Conservation (phyloP, 2,329 filamentous ascomycete genomes). For the Phyllosticta ampelicida region DNA sequence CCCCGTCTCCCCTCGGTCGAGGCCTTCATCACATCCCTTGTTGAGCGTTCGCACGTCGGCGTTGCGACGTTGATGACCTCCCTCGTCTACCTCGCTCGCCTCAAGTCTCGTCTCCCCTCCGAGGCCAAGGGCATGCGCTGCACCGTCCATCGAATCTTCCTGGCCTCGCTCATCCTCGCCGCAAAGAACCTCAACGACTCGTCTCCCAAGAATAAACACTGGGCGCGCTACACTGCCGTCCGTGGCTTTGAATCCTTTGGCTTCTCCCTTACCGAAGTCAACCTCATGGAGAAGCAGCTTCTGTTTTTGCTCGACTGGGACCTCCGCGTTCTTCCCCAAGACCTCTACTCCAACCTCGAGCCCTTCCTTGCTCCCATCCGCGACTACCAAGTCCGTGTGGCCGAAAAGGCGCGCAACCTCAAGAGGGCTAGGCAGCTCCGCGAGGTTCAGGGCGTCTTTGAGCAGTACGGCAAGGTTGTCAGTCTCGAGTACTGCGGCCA, state of each 20-base stretch:
- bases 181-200: slow-evolving; percentile 99
- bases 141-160: slow-evolving; percentile 95
- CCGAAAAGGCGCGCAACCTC: slow-evolving; percentile 40
- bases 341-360: slow-evolving; percentile 80
- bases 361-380: slow-evolving; percentile 82
- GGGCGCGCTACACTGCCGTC: slow-evolving; percentile 85
- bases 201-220: slow-evolving; percentile 99
- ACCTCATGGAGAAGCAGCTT: slow-evolving; percentile 98
- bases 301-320: slow-evolving; percentile 94
- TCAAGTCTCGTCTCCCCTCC: slow-evolving; percentile 76
- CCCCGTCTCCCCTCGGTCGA: slow-evolving; percentile 66
- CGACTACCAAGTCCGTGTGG: slow-evolving; percentile 41
- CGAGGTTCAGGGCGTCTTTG: slow-evolving; percentile 3
- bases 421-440: slow-evolving; percentile 24
- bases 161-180: slow-evolving; percentile 71
- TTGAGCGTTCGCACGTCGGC: slow-evolving; percentile 89
- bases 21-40: slow-evolving; percentile 83
- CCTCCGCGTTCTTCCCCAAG: slow-evolving; percentile 69
- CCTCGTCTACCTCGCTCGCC: slow-evolving; percentile 79
- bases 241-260: slow-evolving; percentile 65
- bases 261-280: slow-evolving; percentile 91
- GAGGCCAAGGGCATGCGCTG: slow-evolving; percentile 94
- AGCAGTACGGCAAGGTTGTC: slow-evolving; percentile 1
- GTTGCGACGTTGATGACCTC: slow-evolving; percentile 96
- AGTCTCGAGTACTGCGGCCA: slow-evolving; percentile 23